phyloP scores from a whole-genome alignment of 139 green algal genomes.

The Tetratostichococcus sp. region DNA sequence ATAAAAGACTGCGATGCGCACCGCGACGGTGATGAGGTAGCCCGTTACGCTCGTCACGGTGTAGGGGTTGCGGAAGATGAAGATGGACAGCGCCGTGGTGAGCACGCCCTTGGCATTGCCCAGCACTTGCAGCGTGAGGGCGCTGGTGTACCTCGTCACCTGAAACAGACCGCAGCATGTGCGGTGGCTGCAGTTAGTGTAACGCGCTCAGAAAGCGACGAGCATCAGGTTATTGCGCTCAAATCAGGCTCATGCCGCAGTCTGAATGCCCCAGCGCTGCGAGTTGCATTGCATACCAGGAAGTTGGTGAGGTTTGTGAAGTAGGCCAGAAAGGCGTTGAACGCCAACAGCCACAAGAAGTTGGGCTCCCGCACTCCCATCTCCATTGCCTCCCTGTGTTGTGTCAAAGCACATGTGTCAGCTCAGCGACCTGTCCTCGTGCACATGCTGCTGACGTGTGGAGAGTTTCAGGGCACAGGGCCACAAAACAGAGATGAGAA shows the following conservation, averaged over 20 bases:
- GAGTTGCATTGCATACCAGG: conserved; percentile 61
- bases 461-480: too few relatives aligned
- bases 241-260: too few relatives aligned
- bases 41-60: not conserved
- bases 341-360: conserved; percentile 67
- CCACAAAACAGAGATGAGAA: not conserved
- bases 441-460: too few relatives aligned
- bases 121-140: conserved; percentile 84
- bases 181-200: too few relatives aligned
- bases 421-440: too few relatives aligned
- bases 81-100: conserved; percentile 40
- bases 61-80: conserved; percentile 45
- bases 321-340: conserved; percentile 87
- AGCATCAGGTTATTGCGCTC: too few relatives aligned
- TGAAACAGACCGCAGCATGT: too few relatives aligned
- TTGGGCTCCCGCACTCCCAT: not conserved
- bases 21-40: not conserved
- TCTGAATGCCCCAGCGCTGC: too few relatives aligned
- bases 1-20: not conserved
- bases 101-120: conserved; percentile 54
- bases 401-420: too few relatives aligned
- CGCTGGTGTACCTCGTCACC: conserved; percentile 89
- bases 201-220: too few relatives aligned
- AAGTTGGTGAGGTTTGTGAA: conserved; percentile 98
- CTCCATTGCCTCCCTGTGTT: not conserved